Conservation (phyloP, 2,329 filamentous ascomycete genomes). For the Zymoseptoria brevis region DNA sequence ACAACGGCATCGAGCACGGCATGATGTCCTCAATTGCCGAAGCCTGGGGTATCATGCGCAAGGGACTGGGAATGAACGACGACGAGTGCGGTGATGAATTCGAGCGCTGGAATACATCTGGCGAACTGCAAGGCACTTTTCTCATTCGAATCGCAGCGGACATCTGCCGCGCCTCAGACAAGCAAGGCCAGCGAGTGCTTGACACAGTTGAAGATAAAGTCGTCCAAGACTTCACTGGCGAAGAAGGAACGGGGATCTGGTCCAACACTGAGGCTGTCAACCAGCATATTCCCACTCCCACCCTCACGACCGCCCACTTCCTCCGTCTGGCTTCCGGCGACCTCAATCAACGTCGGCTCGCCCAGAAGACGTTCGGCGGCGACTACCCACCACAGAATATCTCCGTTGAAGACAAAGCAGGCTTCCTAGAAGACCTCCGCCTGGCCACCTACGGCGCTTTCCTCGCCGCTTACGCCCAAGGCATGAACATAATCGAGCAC, state of each 20-base stretch:
- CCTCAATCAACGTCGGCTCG: conserved; percentile 46
- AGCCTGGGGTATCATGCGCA: conserved; percentile 56
- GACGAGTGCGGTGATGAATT: conserved; percentile 56
- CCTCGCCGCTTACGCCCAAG: conserved; percentile 57
- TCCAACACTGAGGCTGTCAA: conserved; percentile 53
- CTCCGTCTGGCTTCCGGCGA: conserved; percentile 58
- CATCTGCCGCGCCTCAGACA: conserved; percentile 48
- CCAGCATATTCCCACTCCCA: conserved; percentile 57
- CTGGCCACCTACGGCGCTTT: conserved; percentile 55
- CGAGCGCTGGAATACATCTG: conserved; percentile 51
- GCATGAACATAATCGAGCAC: conserved; percentile 55
- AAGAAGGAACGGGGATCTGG: conserved; percentile 62
- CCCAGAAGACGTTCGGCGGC: conserved; percentile 41
- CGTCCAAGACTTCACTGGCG: conserved; percentile 58
- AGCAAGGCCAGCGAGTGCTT: conserved; percentile 44
- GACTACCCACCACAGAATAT: conserved; percentile 34
- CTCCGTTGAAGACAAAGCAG: conserved; percentile 25
- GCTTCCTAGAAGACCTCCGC: conserved; percentile 52
- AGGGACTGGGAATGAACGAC: conserved; percentile 50
- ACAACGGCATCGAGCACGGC: conserved; percentile 66
- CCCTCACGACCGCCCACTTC: conserved; percentile 55
- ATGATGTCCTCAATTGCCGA: conserved; percentile 58
- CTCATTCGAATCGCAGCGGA: conserved; percentile 56
- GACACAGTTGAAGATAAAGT: conserved; percentile 61
- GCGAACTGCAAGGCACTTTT: conserved; percentile 53